Conservation (phyloP, 768 basidiomycete genomes). For the Crepidotus variabilis region DNA sequence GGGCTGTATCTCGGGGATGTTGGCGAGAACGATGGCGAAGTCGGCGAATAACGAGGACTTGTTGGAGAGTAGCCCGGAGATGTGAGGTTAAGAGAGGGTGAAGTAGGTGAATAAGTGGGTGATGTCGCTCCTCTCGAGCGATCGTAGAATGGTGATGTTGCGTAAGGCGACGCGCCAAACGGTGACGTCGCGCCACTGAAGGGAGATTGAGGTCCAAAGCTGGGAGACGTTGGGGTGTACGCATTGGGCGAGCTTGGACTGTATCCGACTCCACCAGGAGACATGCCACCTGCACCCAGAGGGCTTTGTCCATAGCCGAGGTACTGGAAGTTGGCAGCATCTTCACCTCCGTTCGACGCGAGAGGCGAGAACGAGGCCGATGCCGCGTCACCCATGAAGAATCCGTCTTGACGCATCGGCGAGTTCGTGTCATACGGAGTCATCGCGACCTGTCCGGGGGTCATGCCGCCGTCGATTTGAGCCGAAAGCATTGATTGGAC, state of each 20-base stretch:
- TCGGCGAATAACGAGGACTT: constrained; percentile 83
- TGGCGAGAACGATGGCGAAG: constrained; percentile 81
- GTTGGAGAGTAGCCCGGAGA: constrained; percentile 85
- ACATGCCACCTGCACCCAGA: constrained; percentile 80
- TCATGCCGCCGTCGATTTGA: constrained; percentile 84
- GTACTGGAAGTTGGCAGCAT: constrained; percentile 66
- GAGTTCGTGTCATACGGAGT: constrained; percentile 95
- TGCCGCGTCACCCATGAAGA: constrained; percentile 80
- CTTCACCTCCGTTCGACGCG: constrained; percentile 82
- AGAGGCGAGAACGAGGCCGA: constrained; percentile 94
- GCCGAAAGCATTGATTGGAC: constrained; percentile 77
- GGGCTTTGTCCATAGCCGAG: constrained; percentile 87
- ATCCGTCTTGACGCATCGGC: constrained; percentile 74
- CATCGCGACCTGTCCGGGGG: constrained; percentile 88
- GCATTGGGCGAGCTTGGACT: constrained; percentile 89
- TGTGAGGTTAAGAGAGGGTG: constrained; percentile 76
- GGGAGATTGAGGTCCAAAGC: constrained; percentile 80
- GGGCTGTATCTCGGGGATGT: constrained; percentile 85
- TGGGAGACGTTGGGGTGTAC: constrained; percentile 86
- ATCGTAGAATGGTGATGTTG: constrained; percentile 81
- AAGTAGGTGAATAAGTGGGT: constrained; percentile 86
- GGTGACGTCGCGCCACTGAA: constrained; percentile 82
- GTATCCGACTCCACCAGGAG: constrained; percentile 83
- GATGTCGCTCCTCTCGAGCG: constrained; percentile 61
- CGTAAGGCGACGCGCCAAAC: constrained; percentile 76